Percentiles rank a stretch among this genome's conserved stretches.
Conservation (phyloP, 495 filamentous ascomycete species). For the Xeromyces bisporus region DNA sequence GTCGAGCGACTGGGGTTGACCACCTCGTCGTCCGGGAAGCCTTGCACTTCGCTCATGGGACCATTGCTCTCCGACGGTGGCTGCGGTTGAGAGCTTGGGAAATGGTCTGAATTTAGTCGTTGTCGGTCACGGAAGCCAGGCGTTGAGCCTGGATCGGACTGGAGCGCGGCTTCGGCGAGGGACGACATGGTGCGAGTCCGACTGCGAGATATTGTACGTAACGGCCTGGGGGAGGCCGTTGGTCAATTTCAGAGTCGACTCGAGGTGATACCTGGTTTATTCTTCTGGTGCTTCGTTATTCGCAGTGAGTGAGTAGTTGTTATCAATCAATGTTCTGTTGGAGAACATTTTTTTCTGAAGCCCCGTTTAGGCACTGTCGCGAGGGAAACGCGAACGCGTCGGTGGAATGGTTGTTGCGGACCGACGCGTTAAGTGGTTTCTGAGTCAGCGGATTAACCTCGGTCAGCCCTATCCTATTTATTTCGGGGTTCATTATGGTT, state of each 20-base stretch:
- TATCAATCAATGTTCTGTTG: neutral
- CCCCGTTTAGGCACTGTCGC: too few species aligned
- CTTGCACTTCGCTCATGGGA: conserved; percentile 36
- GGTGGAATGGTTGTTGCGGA: conserved; percentile 4
- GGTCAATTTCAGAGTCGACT: too few species aligned
- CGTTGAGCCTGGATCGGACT: conserved; percentile 31
- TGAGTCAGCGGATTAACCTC: neutral
- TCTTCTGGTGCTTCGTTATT: too few species aligned
- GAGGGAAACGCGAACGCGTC: conserved; percentile 22
- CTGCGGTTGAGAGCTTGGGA: conserved; percentile 28
- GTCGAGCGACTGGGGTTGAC: conserved; percentile 37
- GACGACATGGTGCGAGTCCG: conserved; percentile 32
- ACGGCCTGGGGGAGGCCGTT: conserved; percentile 12
- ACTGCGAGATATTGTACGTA: too few species aligned
- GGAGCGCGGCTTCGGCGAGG: conserved; percentile 33
- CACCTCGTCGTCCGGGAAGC: conserved; percentile 44
- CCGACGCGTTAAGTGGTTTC: conserved; percentile 29
- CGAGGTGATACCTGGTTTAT: too few species aligned
- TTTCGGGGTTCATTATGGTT: neutral
- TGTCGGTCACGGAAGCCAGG: conserved; percentile 16
- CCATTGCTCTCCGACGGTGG: conserved; percentile 36
- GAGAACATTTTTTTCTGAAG: conserved; percentile 4
- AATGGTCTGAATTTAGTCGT: conserved; percentile 22
- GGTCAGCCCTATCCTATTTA: neutral
- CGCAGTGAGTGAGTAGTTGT: too few species aligned